Evolutionary conservation across 2,329 filamentous ascomycete species (phyloP), one percentile per base, ranked within the genome.

Genomic region (Coniochaeta hoffmannii): DNA sequence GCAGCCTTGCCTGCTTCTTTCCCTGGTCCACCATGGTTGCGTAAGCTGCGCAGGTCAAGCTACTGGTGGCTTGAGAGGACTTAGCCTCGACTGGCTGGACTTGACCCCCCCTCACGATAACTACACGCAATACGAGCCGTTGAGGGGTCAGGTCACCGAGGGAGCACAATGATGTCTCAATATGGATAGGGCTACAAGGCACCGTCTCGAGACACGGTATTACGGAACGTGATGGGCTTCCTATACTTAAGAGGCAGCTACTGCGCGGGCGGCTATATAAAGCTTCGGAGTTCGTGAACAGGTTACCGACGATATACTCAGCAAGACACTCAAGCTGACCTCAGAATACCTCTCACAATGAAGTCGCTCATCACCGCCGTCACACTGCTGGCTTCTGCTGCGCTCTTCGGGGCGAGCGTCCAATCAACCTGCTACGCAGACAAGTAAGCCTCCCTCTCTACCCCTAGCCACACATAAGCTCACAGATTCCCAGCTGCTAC

Each of bases 401-500:
- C 41, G 11, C 41, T 46, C 3, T 28, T 46, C 22, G 22, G 41
- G 2, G 6, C 41, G 15, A 22, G 15, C 11, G 41, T 28, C 41
- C 41, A 46, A 46, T 19, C 41, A 28, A 46, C 41, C 4, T 46
- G 41, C 11, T 22, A 46, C 22, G 41, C 41, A 46, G 41, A 46
- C 41, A 46, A 46, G 41, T 41, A 41, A 5, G 36, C 10, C 41
- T 12, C 41, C 12, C 41, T 4, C 12, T 22, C 36, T 19, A 9
- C n/a, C 15, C 22, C 19, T 6, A 46, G 19, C 22, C 9, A 19
- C 17, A 46, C 12, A 46, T 15, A 50, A n/a, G n/a, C 34, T 44
- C 31, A 22, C 26, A 24, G 0, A 34, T 1, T 28, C 26, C 38
- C 50, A 62, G 61, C 53, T 63, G 56, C 55, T 57, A 61, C 46